Conservation (phyloP, 192 early-diverging fungal species). For the Haplosporangium gracile region DNA sequence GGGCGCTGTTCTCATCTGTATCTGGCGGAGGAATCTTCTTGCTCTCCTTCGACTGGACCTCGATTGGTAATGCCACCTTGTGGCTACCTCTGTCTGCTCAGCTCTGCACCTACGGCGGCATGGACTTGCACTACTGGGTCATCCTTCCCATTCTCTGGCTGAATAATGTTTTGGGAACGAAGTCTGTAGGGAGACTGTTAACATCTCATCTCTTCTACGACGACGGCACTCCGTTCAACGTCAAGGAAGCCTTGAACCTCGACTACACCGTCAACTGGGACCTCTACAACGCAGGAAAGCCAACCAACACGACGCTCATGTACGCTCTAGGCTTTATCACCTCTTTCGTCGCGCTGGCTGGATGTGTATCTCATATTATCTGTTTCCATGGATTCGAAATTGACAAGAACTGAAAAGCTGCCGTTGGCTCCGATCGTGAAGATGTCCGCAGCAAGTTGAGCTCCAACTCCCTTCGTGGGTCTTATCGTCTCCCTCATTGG, state of each 20-base stretch:
- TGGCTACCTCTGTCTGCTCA: conserved; percentile 38
- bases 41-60: conserved; percentile 79
- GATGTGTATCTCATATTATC: conserved; percentile 66
- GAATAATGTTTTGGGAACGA: conserved; percentile 58
- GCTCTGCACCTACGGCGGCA: conserved; percentile 67
- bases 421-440: conserved; percentile 24
- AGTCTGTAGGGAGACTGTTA: conserved; percentile 30
- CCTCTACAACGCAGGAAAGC: conserved; percentile 60
- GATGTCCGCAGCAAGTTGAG: conserved; percentile 58
- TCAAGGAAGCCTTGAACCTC: conserved; percentile 63
- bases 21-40: conserved; percentile 77
- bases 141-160: conserved; percentile 78
- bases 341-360: conserved; percentile 68
- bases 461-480: conserved; percentile 66
- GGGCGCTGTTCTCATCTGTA: conserved; percentile 57
- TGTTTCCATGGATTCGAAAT: conserved; percentile 76
- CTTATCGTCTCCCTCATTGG: conserved; percentile 58
- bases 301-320: conserved; percentile 63
- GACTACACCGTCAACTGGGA: conserved; percentile 69
- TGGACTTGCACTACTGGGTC: conserved; percentile 78
- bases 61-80: conserved; percentile 30
- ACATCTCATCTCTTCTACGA: conserved; percentile 28
- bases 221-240: conserved; percentile 29
- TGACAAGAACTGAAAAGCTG: conserved; percentile 56
- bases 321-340: conserved; percentile 72